A percentile compares a stretch with the other conserved stretches of the same genome.
Evolutionary conservation across 169 alveolate species (phyloP).

Genomic region (Eimeria necatrix): DNA sequence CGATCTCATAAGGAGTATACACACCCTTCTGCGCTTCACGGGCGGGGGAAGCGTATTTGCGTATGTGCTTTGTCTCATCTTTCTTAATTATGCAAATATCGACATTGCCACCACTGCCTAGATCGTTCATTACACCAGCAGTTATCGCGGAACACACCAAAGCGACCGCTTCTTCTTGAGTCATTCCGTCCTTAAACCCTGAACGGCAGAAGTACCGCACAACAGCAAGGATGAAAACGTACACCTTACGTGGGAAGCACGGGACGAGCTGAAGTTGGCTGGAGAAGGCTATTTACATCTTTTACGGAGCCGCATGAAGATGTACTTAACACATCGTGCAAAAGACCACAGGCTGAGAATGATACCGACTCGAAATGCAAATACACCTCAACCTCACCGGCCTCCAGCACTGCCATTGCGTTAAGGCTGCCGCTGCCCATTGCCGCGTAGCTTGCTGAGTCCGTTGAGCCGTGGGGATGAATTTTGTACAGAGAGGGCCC

Average conservation of each 20-base stretch:
- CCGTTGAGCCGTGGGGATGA: slow-evolving; percentile 98
- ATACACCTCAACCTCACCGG: slow-evolving; percentile 78
- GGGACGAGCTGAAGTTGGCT: not conserved
- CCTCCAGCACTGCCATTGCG: slow-evolving; percentile 98
- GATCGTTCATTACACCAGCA: slow-evolving; percentile 82
- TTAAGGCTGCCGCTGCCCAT: slow-evolving; percentile 98
- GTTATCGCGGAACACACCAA: slow-evolving; percentile 83
- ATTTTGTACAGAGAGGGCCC: slow-evolving; percentile 97
- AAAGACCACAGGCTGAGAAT: too few relatives aligned
- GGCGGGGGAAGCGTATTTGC: slow-evolving; percentile 42
- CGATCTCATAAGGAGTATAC: not conserved
- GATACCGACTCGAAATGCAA: too few relatives aligned
- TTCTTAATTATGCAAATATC: slow-evolving; percentile 81
- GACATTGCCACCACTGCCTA: slow-evolving; percentile 82
- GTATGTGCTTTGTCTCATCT: slow-evolving; percentile 31
- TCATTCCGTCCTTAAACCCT: slow-evolving; percentile 80
- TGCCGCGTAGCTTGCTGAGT: slow-evolving; percentile 95
- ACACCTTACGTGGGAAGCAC: not conserved
- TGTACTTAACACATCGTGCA: too few relatives aligned
- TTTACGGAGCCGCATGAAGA: too few relatives aligned
- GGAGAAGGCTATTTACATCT: not conserved
- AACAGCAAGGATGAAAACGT: too few relatives aligned
- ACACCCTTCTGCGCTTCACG: not conserved
- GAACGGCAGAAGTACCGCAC: not conserved
- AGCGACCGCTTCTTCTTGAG: slow-evolving; percentile 82